These are phyloP conservation scores for Nidularia pulvinata DNA, from an alignment of 768 basidiomycete species.

Conservation along the genomic window DNA sequence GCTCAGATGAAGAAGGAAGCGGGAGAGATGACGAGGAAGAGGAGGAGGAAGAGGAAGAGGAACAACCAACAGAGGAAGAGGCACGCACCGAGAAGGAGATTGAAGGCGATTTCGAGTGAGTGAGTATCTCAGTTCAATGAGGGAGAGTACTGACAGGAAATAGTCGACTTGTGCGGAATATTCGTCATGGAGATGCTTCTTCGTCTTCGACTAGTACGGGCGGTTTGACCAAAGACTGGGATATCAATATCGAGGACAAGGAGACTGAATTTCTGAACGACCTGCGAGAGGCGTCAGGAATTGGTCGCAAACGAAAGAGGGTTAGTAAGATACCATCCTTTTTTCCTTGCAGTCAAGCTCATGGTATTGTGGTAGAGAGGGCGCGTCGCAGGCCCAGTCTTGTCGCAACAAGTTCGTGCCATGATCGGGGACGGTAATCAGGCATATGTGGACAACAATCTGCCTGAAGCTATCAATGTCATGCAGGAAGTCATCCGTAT, in stretches of 20 bases:
- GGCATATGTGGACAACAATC: slow-evolving; percentile 75
- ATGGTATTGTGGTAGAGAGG: slow-evolving; percentile 32
- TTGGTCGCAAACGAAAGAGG: slow-evolving; percentile 57
- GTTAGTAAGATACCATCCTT: slow-evolving; percentile 19
- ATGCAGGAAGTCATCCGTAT: slow-evolving; percentile 95
- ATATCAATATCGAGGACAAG: slow-evolving; percentile 66
- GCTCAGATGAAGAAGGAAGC: slow-evolving; percentile 2
- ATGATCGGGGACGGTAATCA: slow-evolving; percentile 88
- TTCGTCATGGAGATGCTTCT: slow-evolving; percentile 50
- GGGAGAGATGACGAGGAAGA: slow-evolving; percentile 11
- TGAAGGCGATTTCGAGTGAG: slow-evolving; percentile 63
- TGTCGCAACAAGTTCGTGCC: slow-evolving; percentile 71
- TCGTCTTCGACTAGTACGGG: slow-evolving; percentile 34
- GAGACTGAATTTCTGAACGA: slow-evolving; percentile 76
- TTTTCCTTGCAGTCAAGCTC: not conserved
- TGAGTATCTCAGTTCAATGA: not conserved
- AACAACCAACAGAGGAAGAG: slow-evolving; percentile 12
- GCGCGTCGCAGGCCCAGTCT: slow-evolving; percentile 43
- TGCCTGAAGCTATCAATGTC: slow-evolving; percentile 67
- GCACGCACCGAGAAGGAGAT: slow-evolving; percentile 42
- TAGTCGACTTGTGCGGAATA: slow-evolving; percentile 70
- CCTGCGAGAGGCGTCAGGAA: slow-evolving; percentile 70
- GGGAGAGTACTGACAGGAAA: not conserved
- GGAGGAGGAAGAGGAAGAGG: slow-evolving; percentile 11
- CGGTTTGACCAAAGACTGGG: slow-evolving; percentile 68